Evolutionary conservation across 2,329 filamentous ascomycete species (phyloP).

Genomic region (Ramularia collo-cygni): DNA sequence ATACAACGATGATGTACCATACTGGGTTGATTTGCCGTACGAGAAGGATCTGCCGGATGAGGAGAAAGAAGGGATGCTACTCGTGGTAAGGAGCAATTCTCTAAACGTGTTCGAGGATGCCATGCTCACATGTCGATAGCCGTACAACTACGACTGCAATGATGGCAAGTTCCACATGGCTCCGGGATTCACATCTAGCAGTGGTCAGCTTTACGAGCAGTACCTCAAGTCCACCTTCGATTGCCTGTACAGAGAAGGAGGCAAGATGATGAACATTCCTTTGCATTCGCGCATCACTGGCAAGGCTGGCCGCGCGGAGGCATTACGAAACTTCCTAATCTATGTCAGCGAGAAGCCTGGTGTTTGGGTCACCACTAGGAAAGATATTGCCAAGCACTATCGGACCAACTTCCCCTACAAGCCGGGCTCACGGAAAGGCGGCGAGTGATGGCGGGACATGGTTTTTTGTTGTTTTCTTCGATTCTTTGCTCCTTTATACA

Average conservation of each 20-base stretch:
- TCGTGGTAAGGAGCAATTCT: conserved; percentile 20
- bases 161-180: conserved; percentile 41
- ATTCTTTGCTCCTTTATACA: conserved; percentile 19
- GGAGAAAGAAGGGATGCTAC: conserved; percentile 34
- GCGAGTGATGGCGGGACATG: neutral
- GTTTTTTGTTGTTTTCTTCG: neutral
- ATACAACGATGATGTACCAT: conserved; percentile 51
- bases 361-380: conserved; percentile 40
- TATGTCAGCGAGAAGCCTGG: conserved; percentile 35
- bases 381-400: conserved; percentile 39
- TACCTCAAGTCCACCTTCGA: conserved; percentile 37
- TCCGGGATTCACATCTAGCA: conserved; percentile 36
- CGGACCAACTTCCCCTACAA: conserved; percentile 34
- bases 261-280: conserved; percentile 40
- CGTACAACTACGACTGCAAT: conserved; percentile 33
- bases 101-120: neutral
- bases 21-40: conserved; percentile 48
- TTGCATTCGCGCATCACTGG: conserved; percentile 37
- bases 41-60: conserved; percentile 35
- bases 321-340: conserved; percentile 35
- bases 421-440: conserved; percentile 10
- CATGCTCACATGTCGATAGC: conserved; percentile 2
- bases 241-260: conserved; percentile 36
- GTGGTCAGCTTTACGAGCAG: conserved; percentile 35
- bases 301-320: conserved; percentile 35